Evolutionary conservation across 371 early-diverging fungal genomes (phyloP), one percentile per base, ranked within the genome.

Genomic region (Mucor racemosus): DNA sequence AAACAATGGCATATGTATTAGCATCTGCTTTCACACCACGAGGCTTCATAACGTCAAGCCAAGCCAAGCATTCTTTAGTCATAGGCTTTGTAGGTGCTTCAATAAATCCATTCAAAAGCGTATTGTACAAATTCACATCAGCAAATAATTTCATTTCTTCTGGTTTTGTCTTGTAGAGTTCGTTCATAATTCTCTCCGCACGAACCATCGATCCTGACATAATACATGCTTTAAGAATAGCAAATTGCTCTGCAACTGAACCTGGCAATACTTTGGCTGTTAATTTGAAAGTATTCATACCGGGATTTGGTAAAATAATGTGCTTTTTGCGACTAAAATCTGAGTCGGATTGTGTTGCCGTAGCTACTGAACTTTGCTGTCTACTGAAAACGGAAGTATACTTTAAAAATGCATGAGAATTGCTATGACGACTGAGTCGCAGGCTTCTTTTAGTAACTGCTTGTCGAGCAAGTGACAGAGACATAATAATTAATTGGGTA

Each of bases 51-150:
- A 78, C 64, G 62, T 88, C 85, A 65, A 91, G 92, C 95, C 96
- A 97, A 44, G 86, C 75, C 33, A 92, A 69, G 10, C 94, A 94
- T 56, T 88, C 80, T 19, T 78, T 76, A 31, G 82, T 80, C 64
- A 85, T 73, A 14, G 91, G 87, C 13, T 42, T 56, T 26, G 19
- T 5, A 13, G 69, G 50, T 10, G 79, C 75, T 19, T 80, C 84
- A 42, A 94, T 76, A 65, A 91, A 88, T 0, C 91, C 91, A 58
- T 92, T 90, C 36, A 96, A 73, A 48, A 97, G 93, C 33, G 90
- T 76, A 73, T 98, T 97, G 74, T 95, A 89, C 60, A 96, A 78
- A 41, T 86, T 82, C 13, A 87, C 84, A 66, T 94, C 91, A 10
- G 89, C 86, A 39, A 86, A 76, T 36, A 88, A 74, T 62, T 82